Conservation (phyloP, 2,329 filamentous ascomycete genomes). For the Lecanoromycetidae sp. region DNA sequence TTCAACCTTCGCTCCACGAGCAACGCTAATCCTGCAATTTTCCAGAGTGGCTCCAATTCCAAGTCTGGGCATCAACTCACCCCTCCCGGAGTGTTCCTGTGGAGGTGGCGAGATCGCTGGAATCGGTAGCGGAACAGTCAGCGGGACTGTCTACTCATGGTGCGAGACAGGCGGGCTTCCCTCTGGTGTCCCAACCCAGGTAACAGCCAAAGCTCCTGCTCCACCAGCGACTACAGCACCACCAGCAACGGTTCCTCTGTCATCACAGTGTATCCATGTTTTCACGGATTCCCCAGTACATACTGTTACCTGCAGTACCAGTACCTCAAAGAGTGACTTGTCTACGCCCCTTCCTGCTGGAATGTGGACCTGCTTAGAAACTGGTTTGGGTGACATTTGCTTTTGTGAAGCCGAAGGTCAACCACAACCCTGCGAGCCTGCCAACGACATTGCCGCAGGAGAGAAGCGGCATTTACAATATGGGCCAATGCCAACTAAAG, state of each 20-base stretch:
- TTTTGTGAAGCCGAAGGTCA: too few relatives aligned
- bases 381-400: too few relatives aligned
- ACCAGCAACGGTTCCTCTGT: too few relatives aligned
- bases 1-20: background rate
- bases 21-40: background rate
- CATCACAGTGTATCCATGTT: background rate
- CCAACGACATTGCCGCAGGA: too few relatives aligned
- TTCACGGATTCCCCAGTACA: too few relatives aligned
- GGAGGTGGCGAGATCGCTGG: background rate
- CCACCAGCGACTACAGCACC: background rate
- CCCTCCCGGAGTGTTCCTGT: background rate
- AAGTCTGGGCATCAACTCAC: background rate
- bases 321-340: too few relatives aligned
- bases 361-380: too few relatives aligned
- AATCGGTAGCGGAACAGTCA: background rate
- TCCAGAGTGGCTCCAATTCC: background rate
- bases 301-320: too few relatives aligned
- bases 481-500: too few relatives aligned
- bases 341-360: too few relatives aligned
- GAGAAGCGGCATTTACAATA: too few relatives aligned
- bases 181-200: background rate
- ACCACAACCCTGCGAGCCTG: too few relatives aligned
- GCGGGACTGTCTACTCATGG: background rate
- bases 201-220: background rate
- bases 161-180: background rate